A percentile compares a stretch with the other conserved stretches of the same genome.
Evolutionary conservation across 2,329 filamentous ascomycete genomes (phyloP).

Genomic region (Truncatella angustata): DNA sequence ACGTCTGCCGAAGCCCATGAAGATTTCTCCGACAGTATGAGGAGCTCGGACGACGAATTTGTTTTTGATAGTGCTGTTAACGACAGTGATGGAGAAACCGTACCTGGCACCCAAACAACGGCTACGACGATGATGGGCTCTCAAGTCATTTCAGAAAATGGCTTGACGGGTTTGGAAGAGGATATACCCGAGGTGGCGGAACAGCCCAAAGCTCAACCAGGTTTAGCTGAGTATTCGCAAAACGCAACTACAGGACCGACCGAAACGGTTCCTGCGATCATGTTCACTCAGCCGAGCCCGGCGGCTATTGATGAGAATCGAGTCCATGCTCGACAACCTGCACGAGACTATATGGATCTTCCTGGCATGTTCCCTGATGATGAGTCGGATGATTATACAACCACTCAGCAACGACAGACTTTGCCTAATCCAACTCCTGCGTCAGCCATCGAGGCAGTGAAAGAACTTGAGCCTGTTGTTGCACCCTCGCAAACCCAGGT

Average conservation of each 20-base stretch:
- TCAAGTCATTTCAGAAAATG: constrained; percentile 14
- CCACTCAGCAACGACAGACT: background rate
- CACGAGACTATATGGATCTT: constrained; percentile 40
- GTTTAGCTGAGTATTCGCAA: background rate
- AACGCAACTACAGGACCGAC: background rate
- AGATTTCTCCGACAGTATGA: constrained; percentile 59
- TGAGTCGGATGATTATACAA: constrained; percentile 22
- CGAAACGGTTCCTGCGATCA: constrained; percentile 40
- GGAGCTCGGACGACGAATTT: constrained; percentile 38
- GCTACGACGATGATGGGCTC: constrained; percentile 19
- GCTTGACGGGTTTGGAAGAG: constrained; percentile 14
- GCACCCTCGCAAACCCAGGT: constrained; percentile 13
- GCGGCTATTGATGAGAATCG: constrained; percentile 19
- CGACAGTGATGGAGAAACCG: constrained; percentile 15
- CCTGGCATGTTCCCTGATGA: constrained; percentile 60
- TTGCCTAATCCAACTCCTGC: background rate
- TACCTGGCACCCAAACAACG: constrained; percentile 16
- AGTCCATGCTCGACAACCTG: background rate
- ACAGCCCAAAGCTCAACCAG: background rate
- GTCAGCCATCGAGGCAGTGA: constrained; percentile 14
- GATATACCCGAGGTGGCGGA: constrained; percentile 13
- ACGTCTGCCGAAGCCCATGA: constrained; percentile 66
- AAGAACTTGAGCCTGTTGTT: constrained; percentile 22
- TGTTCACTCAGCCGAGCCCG: constrained; percentile 44
- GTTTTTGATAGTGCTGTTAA: constrained; percentile 17